phyloP scores from a whole-genome alignment of 768 basidiomycete species.

The Punctularia strigosozonata region DNA sequence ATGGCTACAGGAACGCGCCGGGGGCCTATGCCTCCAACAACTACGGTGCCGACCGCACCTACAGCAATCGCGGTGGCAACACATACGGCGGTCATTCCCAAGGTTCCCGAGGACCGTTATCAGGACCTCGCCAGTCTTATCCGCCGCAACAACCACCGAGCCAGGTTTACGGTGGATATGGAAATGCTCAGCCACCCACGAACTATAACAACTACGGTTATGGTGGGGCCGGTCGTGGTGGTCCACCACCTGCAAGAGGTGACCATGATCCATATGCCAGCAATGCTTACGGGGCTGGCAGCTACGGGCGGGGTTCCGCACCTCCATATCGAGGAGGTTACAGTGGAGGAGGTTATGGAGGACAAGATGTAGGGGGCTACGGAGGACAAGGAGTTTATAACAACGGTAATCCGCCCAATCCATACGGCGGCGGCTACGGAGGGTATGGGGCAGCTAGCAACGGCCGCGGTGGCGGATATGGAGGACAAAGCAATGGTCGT shows the following conservation, averaged over 20 bases:
- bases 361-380: too few relatives aligned
- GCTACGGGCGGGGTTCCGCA: constrained; percentile 6
- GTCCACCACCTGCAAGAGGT: constrained; percentile 5
- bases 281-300: constrained; percentile 4
- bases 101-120: too few relatives aligned
- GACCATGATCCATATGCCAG: constrained; percentile 5
- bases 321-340: constrained; percentile 21
- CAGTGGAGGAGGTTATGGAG: constrained; percentile 18
- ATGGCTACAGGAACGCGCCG: too few relatives aligned
- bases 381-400: constrained; percentile 20
- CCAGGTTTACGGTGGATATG: constrained; percentile 17
- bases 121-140: constrained; percentile 13
- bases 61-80: too few relatives aligned
- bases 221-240: constrained; percentile 15
- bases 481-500: constrained; percentile 12
- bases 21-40: too few relatives aligned
- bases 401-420: constrained; percentile 3
- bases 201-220: constrained; percentile 14
- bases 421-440: constrained; percentile 19
- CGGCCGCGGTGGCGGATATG: constrained; percentile 18
- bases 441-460: constrained; percentile 17
- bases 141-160: constrained; percentile 22
- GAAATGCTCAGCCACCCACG: constrained; percentile 12
- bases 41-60: too few relatives aligned
- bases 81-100: too few relatives aligned